Evolutionary conservation across 2,329 filamentous ascomycete genomes (phyloP), one percentile per base, ranked within the genome.

Genomic region (Pseudocercospora vitis): DNA sequence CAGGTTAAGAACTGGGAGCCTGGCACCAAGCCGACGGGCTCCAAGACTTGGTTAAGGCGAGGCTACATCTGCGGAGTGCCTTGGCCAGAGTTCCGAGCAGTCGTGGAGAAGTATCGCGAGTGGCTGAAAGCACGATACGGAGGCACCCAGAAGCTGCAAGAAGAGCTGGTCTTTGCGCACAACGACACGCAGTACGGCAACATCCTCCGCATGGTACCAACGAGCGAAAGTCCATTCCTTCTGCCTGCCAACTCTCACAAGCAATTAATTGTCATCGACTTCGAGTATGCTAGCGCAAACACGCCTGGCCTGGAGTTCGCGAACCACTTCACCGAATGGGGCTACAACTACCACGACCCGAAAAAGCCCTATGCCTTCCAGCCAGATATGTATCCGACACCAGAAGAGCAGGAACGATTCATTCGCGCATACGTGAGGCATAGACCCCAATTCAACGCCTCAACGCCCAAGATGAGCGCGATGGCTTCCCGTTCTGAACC

Each of bases 121-220:
- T 87, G 86, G 78, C 74, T 97, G n/a, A 75, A 86, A 48, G 78
- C 81, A 32, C 81, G 83, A 64, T 94, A 91, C 70, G 87, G 87
- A 32, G 84, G 84, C 1, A 68, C 76, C 3, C 74, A 82, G 28
- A 82, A 81, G 45, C 78, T 97, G 52, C 86, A 86, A 48, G 81
- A 88, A 42, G 80, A 83, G 50, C 81, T 99, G 8, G 85, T 96
- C 0, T 99, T 99, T 77, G 89, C 91, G n/a, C 94, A 99, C 71
- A 96, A 96, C 66, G 94, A 99, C 79, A 96, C 94, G 3, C 94
- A 99, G 84, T 97, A 99, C 67, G 94, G 94, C 60, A 99, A 99
- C 69, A 94, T 99, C 58, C 83, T 99, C 46, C 89, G 91, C 31
- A 76, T 86, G 70, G 82, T 89, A 61, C 83, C 83, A 2, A 75